Evolutionary conservation across 331 rosid genomes (phyloP), one percentile per base, ranked within the genome.

Genomic region (Pyracantha coccinea): DNA sequence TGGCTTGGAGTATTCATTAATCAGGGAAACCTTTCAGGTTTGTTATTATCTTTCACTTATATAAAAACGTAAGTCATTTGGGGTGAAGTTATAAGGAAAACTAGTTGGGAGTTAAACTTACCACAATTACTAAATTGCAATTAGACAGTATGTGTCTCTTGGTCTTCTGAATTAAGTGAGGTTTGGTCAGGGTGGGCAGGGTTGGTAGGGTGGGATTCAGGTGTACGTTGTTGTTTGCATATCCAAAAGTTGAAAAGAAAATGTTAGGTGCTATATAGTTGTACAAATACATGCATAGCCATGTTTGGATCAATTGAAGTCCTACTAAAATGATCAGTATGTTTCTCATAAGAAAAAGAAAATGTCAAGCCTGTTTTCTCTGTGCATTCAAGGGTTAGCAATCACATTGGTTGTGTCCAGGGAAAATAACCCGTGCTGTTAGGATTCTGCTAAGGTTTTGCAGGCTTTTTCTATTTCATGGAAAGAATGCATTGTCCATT

Each of bases 11-110:
- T 88, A 79, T 81, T 82, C 85, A 73, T 75, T 75, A 73, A 76
- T 88, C 64, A 85, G 87, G 85, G 89, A 88, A 78, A 90, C 91
- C 81, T 94, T 90, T 82, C 90, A 91, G 98, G 98, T 92, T 81
- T 80, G 84, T 61, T 31, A 35, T 29, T 60, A 16, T 74, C 35
- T 74, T 57, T 76, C 69, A 21, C 27, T 76, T 31, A 19, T 45
- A 27, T 28, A 29, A 61, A 60, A 3, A 17, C 6, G 7, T 19
- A 41, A 2, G 44, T 73, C 29, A 29, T 44, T 60, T 44, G 15
- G 13, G 13, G 44, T 41, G 28, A 38, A 6, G 17, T 59, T 25
- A 24, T 12, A 11, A 33, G 45, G 62, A 19, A 19, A 69, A 69
- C 7, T 35, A 28, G 38, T 57, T 69, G n/a, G 16, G 24, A 59